These are phyloP conservation scores for Bifiguratus adelaidae DNA, from an alignment of 192 early-diverging fungal species.

Conservation along the genomic window DNA sequence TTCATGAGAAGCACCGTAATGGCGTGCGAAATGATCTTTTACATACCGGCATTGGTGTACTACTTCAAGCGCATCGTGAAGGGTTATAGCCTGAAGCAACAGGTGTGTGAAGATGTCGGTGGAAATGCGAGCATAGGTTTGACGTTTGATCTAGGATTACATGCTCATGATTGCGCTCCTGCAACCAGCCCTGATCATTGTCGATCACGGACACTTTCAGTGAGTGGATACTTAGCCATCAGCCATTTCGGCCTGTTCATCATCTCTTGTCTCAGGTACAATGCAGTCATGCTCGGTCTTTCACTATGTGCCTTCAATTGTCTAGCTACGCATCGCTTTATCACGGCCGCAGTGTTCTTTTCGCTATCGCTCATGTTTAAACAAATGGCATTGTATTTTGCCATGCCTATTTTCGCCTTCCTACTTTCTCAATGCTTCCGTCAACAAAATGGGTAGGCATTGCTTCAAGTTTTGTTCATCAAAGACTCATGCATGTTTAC, in stretches of 20 bases:
- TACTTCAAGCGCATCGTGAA: too few relatives aligned
- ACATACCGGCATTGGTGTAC: slow-evolving; percentile 62
- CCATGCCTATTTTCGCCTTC: slow-evolving; percentile 84
- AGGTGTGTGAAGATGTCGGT: slow-evolving; percentile 23
- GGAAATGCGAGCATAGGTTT: slow-evolving; percentile 5
- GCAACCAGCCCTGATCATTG: slow-evolving; percentile 81
- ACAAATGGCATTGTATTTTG: slow-evolving; percentile 95
- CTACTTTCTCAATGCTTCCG: slow-evolving; percentile 68
- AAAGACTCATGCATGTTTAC: not conserved
- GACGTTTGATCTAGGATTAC: not conserved
- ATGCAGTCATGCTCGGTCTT: slow-evolving; percentile 93
- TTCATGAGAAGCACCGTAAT: slow-evolving; percentile 86
- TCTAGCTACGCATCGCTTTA: slow-evolving; percentile 64
- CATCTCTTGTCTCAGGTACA: slow-evolving; percentile 53
- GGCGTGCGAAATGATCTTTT: slow-evolving; percentile 62
- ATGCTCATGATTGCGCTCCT: slow-evolving; percentile 46
- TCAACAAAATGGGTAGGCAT: slow-evolving; percentile 15
- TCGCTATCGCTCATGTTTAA: slow-evolving; percentile 83
- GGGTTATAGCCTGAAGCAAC: too few relatives aligned
- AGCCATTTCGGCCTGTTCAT: not conserved
- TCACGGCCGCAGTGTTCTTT: slow-evolving; percentile 60
- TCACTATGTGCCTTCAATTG: too few relatives aligned
- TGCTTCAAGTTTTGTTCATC: not conserved
- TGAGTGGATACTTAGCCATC: slow-evolving; percentile 4
- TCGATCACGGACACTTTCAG: slow-evolving; percentile 98